phyloP scores from a whole-genome alignment of 768 basidiomycete species.

The Cystobasidium onofrii region DNA sequence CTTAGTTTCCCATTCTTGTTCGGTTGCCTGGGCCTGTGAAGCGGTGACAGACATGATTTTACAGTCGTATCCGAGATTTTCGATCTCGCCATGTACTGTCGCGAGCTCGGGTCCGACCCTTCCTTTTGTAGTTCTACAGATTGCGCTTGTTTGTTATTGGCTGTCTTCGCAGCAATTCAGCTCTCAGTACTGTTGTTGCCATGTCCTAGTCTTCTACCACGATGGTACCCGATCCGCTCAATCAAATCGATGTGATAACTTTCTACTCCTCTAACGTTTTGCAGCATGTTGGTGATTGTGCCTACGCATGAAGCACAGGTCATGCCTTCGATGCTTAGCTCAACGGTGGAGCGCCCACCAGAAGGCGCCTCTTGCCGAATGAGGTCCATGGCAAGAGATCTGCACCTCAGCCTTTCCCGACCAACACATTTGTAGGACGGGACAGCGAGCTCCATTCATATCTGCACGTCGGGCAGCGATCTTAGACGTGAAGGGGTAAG shows the following conservation, averaged over 20 bases:
- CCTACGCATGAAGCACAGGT: constrained; percentile 30
- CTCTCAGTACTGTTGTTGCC: too few species aligned
- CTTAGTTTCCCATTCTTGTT: not conserved
- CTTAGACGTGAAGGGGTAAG: constrained; percentile 41
- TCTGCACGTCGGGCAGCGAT: constrained; percentile 55
- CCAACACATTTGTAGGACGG: constrained; percentile 68
- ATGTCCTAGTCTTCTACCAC: not conserved
- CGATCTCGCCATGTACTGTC: constrained; percentile 37
- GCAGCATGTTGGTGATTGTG: constrained; percentile 7
- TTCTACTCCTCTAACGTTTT: constrained; percentile 9
- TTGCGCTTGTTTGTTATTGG: too few species aligned
- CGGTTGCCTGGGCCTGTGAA: not conserved
- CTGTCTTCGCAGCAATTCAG: too few species aligned
- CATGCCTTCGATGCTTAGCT: constrained; percentile 32
- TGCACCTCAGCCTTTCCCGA: constrained; percentile 79
- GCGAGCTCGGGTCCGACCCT: too few species aligned
- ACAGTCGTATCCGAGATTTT: constrained; percentile 46
- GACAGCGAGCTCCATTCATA: constrained; percentile 69
- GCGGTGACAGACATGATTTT: constrained; percentile 44
- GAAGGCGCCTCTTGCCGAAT: too few species aligned
- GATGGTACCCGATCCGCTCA: not conserved
- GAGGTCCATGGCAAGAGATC: too few species aligned
- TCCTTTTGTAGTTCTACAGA: too few species aligned
- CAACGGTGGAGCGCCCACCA: too few species aligned
- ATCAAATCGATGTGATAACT: constrained; percentile 15